Conservation (phyloP, 805 yeast genomes). For the Lachancea quebecensis region DNA sequence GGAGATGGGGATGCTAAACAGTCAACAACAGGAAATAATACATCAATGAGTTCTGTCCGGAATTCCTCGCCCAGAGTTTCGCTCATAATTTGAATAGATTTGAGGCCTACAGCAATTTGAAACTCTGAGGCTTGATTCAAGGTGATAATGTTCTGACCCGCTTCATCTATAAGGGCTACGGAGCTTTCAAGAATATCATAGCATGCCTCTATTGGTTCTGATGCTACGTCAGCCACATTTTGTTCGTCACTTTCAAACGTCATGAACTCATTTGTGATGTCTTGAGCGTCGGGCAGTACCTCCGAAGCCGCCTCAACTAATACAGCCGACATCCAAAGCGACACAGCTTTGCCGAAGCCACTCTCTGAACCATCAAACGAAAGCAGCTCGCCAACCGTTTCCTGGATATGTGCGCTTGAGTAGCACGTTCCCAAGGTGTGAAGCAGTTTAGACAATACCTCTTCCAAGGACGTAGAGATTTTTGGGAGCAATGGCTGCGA, state of each 20-base stretch:
- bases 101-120: conserved; percentile 15
- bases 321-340: conserved; percentile 36
- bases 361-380: background rate
- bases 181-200: conserved; percentile 35
- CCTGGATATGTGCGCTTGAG: background rate
- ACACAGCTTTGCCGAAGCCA: conserved; percentile 9
- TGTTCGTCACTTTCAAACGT: conserved; percentile 8
- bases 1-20: conserved; percentile 53
- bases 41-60: conserved; percentile 56
- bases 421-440: conserved; percentile 16
- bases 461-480: conserved; percentile 20
- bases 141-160: conserved; percentile 18
- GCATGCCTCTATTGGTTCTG: conserved; percentile 25
- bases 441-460: conserved; percentile 13
- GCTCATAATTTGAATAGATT: conserved; percentile 15
- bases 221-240: conserved; percentile 12
- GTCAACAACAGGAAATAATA: conserved; percentile 66
- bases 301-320: conserved; percentile 23
- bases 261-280: conserved; percentile 6
- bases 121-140: conserved; percentile 20
- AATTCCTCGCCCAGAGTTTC: conserved; percentile 33
- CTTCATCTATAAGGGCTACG: conserved; percentile 36
- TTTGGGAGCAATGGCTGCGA: conserved; percentile 16
- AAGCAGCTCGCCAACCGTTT: background rate
- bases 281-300: conserved; percentile 17